These are phyloP conservation scores for Xylariaceae sp. DNA, from an alignment of 2,329 filamentous ascomycete genomes.

Conservation along the genomic window DNA sequence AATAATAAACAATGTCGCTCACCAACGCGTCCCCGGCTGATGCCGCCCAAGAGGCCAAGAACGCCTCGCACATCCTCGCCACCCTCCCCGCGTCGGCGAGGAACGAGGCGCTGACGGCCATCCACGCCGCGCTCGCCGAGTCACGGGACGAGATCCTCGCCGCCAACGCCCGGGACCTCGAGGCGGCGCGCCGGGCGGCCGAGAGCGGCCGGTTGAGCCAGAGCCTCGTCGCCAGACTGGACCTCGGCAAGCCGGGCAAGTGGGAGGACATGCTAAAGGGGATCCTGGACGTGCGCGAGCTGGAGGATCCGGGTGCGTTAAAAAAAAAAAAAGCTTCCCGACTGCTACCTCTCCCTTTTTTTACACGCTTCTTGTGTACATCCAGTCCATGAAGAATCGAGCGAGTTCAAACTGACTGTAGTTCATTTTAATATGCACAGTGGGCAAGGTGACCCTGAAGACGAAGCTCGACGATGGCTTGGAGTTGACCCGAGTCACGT, in stretches of 20 bases:
- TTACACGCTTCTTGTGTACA: no score
- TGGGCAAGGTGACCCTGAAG: constrained; percentile 77
- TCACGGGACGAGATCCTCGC: constrained; percentile 72
- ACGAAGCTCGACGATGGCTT: constrained; percentile 84
- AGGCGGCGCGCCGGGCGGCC: constrained; percentile 66
- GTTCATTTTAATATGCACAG: no score
- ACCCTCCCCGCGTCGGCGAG: constrained; percentile 70
- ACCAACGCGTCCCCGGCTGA: constrained; percentile 77
- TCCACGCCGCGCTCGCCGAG: constrained; percentile 68
- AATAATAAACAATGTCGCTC: constrained; percentile 66
- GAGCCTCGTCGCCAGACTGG: constrained; percentile 81
- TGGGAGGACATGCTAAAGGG: constrained; percentile 98
- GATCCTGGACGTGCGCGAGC: constrained; percentile 76
- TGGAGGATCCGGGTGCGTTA: constrained; percentile 73
- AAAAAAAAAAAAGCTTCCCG: no score
- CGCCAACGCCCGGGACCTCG: constrained; percentile 81
- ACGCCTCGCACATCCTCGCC: constrained; percentile 76
- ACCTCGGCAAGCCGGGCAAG: constrained; percentile 81
- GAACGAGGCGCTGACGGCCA: constrained; percentile 77
- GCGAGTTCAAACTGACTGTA: no score
- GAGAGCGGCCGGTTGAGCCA: constrained; percentile 70
- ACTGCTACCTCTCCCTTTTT: background rate
- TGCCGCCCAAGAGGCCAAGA: constrained; percentile 71
- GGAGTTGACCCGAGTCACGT: constrained; percentile 79
- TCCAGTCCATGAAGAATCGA: no score